Conservation (phyloP, 176 grass and related monocot genomes). For the Melocanna baccifera region DNA sequence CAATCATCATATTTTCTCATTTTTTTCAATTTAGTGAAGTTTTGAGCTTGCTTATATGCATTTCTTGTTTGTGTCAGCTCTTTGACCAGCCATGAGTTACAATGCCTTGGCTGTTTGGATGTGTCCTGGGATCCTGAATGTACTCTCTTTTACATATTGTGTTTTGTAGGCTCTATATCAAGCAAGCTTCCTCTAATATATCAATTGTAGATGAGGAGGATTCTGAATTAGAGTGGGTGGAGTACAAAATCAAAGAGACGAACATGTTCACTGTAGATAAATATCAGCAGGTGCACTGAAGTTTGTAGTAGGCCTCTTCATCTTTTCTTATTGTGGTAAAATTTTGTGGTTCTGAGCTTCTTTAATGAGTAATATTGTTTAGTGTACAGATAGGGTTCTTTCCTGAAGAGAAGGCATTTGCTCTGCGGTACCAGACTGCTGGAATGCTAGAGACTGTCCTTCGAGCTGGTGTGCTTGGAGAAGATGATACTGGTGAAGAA, state of each 20-base stretch:
- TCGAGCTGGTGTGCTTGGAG: conserved; percentile 81
- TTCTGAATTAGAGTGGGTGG: conserved; percentile 74
- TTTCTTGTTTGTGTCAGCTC: neutral
- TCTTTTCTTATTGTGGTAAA: neutral
- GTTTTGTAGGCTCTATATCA: conserved; percentile 79
- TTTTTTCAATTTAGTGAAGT: neutral
- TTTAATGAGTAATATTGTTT: conserved; percentile 31
- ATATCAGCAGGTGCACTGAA: conserved; percentile 82
- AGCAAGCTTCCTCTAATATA: conserved; percentile 67
- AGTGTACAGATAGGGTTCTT: conserved; percentile 90
- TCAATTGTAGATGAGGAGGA: conserved; percentile 52
- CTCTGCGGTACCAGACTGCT: conserved; percentile 85
- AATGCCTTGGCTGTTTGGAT: neutral
- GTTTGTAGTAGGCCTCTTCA: conserved; percentile 2
- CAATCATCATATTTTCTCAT: neutral
- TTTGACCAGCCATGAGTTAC: neutral
- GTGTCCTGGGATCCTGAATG: neutral
- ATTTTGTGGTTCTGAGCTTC: neutral
- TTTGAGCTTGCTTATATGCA: neutral
- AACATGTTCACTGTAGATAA: conserved; percentile 93
- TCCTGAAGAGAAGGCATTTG: conserved; percentile 70
- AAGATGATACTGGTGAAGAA: conserved; percentile 86
- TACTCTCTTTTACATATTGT: neutral
- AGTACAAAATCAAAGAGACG: conserved; percentile 98
- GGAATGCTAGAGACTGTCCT: conserved; percentile 90